Conservation (phyloP, 352 stramenopile genomes). For the Globisporangium orthogonon region DNA sequence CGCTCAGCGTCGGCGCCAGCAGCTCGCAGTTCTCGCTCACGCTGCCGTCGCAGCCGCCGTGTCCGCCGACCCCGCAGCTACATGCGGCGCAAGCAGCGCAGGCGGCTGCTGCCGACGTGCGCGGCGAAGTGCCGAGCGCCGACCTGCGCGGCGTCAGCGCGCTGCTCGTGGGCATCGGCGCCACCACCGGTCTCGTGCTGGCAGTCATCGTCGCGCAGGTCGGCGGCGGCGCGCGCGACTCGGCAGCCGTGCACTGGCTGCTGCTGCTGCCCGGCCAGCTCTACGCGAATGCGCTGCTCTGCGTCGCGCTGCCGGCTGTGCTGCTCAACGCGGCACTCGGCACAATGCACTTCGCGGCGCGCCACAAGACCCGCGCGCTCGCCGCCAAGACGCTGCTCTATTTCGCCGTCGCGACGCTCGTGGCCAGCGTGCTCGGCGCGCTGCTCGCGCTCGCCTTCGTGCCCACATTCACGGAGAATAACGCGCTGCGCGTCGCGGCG, state of each 20-base stretch:
- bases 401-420: constrained; percentile 33
- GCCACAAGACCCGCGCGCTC: constrained; percentile 30
- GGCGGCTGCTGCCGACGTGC: constrained; percentile 4
- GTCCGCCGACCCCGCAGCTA: not conserved
- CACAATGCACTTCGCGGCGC: constrained; percentile 34
- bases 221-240: constrained; percentile 10
- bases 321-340: constrained; percentile 37
- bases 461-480: constrained; percentile 23
- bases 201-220: constrained; percentile 17
- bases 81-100: not conserved
- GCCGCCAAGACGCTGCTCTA: constrained; percentile 19
- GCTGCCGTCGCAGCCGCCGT: not conserved
- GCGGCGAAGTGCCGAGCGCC: constrained; percentile 8
- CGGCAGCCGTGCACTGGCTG: constrained; percentile 9
- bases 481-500: constrained; percentile 15
- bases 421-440: constrained; percentile 38
- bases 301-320: constrained; percentile 28
- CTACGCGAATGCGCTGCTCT: constrained; percentile 31
- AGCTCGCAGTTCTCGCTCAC: not conserved
- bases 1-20: not conserved
- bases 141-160: constrained; percentile 12
- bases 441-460: constrained; percentile 34
- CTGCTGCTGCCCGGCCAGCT: constrained; percentile 27
- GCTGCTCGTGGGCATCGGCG: constrained; percentile 19
- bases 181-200: constrained; percentile 20